Evolutionary conservation across 2,329 filamentous ascomycete genomes (phyloP), one percentile per base, ranked within the genome.

Genomic region (Aspergillus pseudoglaucus): DNA sequence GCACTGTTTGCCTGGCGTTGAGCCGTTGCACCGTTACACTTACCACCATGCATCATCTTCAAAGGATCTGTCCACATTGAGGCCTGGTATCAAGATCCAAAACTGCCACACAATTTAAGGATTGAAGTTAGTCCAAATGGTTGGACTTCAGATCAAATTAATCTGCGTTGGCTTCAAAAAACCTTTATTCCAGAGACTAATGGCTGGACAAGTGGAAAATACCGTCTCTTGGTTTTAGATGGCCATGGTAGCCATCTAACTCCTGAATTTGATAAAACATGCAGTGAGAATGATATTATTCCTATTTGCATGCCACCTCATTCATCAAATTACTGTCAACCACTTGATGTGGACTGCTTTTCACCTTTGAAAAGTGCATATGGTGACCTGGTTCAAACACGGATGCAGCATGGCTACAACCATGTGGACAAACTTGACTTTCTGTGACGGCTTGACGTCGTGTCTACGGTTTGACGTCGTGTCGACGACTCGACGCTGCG

Each of bases 241-340:
- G 27, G 27, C 27, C 27, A 32, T 44, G 25, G 32, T 5, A 33
- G 20, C 14, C 6, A 25, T 27, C 33, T 64, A 37, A 65, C 57
- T 3, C 47, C 55, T 23, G 51, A 66, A 49, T 72, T 74, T 49
- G 45, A 70, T 41, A 35, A 62, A 27, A 65, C 59, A 50, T 73
- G 53, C 50, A 59, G 52, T 45, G 47, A 61, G n/a, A 50, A 69
- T 43, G 65, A 69, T 40, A 70, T 73, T 54, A 64, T 69, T 45
- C 60, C 59, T 43, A 55, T 69, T 52, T 71, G 47, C 48, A 66
- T 71, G 47, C 64, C 60, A 45, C 5, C 58, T 12, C 53, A 70
- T 53, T 66, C 56, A 25, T 72, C 63, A 47, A 56, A 72, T 57
- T 46, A 68, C 14, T 61, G 68, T 17, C 59, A 74, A 56, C 68